A percentile compares a stretch with the other conserved stretches of the same genome.
Evolutionary conservation across 2,329 filamentous ascomycete species (phyloP).

Genomic region (Pestalotiopsis sp.): DNA sequence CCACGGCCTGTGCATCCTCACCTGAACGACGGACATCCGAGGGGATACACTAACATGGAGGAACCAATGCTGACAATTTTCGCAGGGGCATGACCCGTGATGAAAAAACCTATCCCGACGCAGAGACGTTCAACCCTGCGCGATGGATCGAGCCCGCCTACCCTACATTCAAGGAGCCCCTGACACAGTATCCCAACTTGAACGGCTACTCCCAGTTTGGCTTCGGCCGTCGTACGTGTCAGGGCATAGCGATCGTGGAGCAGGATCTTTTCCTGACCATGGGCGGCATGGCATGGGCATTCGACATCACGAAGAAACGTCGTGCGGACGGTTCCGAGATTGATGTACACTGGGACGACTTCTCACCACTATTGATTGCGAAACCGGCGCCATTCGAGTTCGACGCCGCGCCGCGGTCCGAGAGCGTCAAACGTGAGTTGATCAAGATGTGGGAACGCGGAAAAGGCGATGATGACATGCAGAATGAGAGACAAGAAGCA

Average conservation of each 20-base stretch:
- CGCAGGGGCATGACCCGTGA: slow-evolving; percentile 48
- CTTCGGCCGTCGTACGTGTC: slow-evolving; percentile 53
- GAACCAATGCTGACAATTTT: slow-evolving; percentile 13
- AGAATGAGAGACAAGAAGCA: slow-evolving; percentile 18
- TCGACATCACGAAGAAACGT: slow-evolving; percentile 32
- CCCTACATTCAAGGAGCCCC: slow-evolving; percentile 41
- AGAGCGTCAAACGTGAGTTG: slow-evolving; percentile 25
- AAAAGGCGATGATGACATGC: slow-evolving; percentile 34
- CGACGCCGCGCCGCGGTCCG: slow-evolving; percentile 32
- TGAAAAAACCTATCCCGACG: slow-evolving; percentile 37
- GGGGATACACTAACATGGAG: background rate
- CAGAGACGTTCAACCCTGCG: slow-evolving; percentile 40
- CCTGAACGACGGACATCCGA: slow-evolving; percentile 8
- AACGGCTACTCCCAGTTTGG: slow-evolving; percentile 50
- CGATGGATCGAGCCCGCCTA: slow-evolving; percentile 39
- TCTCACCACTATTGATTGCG: slow-evolving; percentile 44
- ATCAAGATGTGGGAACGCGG: slow-evolving; percentile 36
- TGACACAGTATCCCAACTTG: slow-evolving; percentile 39
- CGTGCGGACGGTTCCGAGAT: slow-evolving; percentile 28
- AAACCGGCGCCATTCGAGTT: slow-evolving; percentile 43
- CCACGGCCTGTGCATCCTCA: background rate
- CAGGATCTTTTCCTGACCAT: slow-evolving; percentile 41
- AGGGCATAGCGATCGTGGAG: slow-evolving; percentile 42
- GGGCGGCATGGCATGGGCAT: slow-evolving; percentile 39
- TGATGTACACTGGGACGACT: slow-evolving; percentile 45